These are phyloP conservation scores for Physcomitrium patens DNA, from an alignment of 225 moss, liverwort and hornwort species.

Conservation along the genomic window DNA sequence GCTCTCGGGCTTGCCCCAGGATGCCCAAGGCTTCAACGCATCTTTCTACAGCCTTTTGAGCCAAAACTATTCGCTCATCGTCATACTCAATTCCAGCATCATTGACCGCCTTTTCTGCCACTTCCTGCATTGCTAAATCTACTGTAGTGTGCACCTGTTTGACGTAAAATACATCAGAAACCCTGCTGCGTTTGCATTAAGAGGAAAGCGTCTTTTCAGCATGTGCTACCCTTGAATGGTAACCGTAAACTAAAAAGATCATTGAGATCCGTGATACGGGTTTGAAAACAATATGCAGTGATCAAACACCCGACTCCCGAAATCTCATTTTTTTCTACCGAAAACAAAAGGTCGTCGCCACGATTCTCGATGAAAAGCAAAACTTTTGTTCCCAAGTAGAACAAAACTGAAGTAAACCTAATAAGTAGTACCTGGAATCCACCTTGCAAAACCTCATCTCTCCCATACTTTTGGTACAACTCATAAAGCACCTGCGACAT, in stretches of 20 bases:
- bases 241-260: background rate
- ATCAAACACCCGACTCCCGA: constrained; percentile 15
- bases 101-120: constrained; percentile 78
- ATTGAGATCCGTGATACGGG: background rate
- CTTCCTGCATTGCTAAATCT: constrained; percentile 89
- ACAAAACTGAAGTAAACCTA: constrained; percentile 4
- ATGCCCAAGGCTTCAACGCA: constrained; percentile 54
- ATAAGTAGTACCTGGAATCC: constrained; percentile 52
- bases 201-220: background rate
- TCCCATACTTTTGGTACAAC: constrained; percentile 85
- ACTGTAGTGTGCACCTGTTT: constrained; percentile 89
- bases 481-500: constrained; percentile 78
- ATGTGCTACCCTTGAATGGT: background rate
- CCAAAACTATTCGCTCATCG: constrained; percentile 74
- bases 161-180: constrained; percentile 33
- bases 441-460: constrained; percentile 67
- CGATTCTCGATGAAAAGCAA: constrained; percentile 4
- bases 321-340: constrained; percentile 4
- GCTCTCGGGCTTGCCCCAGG: constrained; percentile 49
- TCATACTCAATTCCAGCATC: constrained; percentile 77
- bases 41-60: constrained; percentile 59
- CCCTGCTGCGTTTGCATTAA: constrained; percentile 13
- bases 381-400: constrained; percentile 14
- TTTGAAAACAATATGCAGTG: background rate
- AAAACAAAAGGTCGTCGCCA: constrained; percentile 9